Percentiles rank a stretch among this genome's conserved stretches.
Evolutionary conservation across 495 filamentous ascomycete species (phyloP).

Genomic region (Chlorociboria aeruginascens): DNA sequence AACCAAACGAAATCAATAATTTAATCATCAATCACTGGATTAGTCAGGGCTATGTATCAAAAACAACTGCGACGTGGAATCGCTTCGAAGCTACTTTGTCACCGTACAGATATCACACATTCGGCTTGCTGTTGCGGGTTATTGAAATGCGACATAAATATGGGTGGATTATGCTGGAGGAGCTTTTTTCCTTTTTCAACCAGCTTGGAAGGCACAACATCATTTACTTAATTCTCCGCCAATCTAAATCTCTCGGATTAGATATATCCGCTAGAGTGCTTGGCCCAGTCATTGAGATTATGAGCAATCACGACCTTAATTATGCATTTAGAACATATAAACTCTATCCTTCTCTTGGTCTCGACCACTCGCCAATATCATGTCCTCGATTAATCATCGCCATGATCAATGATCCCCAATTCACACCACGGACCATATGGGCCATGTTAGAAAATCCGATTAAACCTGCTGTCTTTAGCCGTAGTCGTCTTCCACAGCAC

Average conservation of each 20-base stretch:
- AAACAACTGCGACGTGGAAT: not conserved
- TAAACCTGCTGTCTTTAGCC: conserved; percentile 4
- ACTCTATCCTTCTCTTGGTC: too few relatives aligned
- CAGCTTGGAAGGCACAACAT: conserved; percentile 5
- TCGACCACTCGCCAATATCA: too few relatives aligned
- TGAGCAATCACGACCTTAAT: conserved; percentile 3
- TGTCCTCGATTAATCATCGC: conserved; percentile 4
- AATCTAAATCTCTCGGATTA: conserved; percentile 1
- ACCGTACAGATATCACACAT: not conserved
- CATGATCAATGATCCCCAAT: conserved; percentile 4
- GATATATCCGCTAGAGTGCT: conserved; percentile 3
- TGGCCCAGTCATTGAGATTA: conserved; percentile 1
- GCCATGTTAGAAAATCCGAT: conserved; percentile 5
- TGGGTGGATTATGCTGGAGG: not conserved
- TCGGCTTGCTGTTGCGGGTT: conserved; percentile 15
- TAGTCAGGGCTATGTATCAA: conserved; percentile 2
- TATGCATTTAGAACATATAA: conserved; percentile 1
- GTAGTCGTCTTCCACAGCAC: conserved; percentile 1
- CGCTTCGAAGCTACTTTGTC: not conserved
- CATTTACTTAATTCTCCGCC: not conserved
- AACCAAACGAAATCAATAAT: not conserved
- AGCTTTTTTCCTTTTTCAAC: conserved; percentile 5
- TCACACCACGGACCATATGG: conserved; percentile 14
- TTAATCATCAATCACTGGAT: conserved; percentile 12
- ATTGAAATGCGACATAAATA: conserved; percentile 12